Base-by-base conservation (phyloP, 2,329 filamentous ascomycete species). In the Fusarium sp. region DNA sequence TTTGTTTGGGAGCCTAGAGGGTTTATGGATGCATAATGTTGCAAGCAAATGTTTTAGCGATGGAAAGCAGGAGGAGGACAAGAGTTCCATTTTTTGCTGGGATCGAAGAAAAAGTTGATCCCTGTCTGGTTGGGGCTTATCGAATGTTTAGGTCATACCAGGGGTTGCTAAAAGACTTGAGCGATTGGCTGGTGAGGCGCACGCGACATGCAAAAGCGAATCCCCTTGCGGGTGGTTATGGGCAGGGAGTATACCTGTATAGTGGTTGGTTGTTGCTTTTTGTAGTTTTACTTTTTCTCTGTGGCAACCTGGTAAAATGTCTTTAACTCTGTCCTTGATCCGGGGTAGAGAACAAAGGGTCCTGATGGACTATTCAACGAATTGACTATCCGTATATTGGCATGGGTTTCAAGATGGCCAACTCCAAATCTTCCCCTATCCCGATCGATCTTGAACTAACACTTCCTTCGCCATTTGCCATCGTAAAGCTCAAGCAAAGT, bases 81-180 rank as follows among this genome's bases (percentile, higher is more conserved):
- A 48, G 30, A 55, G 35, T 55, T 55, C 51, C 35, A 58, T 32
- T 20, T 42, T 61, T 57, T 56, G 39, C 64, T 50, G 48, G 53
- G 51, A 59, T 55, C 59, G 51, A 58, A 45, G 47, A 61, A 57
- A 47, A 63, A 42, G 24, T 61, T 42, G 36, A 69, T 61, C 64
- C 69, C 53, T 75, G 72, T 45, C 61, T 24, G 24, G 45, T 57
- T 62, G 57, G 71, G 63, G 63, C 56, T 69, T 58, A 73, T 75
- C 28, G 63, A 72, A 74, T 74, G 72, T 72, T 74, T 53, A 66
- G 68, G 59, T 55, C 59, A 66, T 44, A 45, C 26, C 64, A 70
- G 69, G 72, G 64, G 60, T 48, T 73, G 39, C 22, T 47, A 47
- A 51, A 30, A 20, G 39, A 26, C 45, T 57, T 45, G 63, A 45